phyloP scores from a whole-genome alignment of 2,329 filamentous ascomycete species.

The Penicillium digitatum region DNA sequence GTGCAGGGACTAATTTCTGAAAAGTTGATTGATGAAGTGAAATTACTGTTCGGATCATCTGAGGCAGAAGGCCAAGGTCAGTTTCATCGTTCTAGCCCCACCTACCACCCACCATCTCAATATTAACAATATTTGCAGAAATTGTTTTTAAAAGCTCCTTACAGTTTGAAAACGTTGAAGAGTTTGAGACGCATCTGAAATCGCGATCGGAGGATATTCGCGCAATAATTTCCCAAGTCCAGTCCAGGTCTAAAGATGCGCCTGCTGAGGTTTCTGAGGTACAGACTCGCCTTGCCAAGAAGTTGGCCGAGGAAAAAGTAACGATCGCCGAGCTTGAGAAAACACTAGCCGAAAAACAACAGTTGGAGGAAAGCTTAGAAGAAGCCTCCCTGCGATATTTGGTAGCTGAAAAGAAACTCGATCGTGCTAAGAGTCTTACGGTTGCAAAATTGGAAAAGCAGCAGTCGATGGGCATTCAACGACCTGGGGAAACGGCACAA shows the following conservation, averaged over 20 bases:
- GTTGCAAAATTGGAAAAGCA: slow-evolving; percentile 91
- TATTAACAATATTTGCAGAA: slow-evolving; percentile 16
- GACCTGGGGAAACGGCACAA: slow-evolving; percentile 46
- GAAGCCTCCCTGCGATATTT: slow-evolving; percentile 86
- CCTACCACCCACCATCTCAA: not conserved
- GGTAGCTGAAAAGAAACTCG: slow-evolving; percentile 90
- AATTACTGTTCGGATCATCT: slow-evolving; percentile 36
- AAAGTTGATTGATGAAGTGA: slow-evolving; percentile 48
- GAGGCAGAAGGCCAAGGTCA: slow-evolving; percentile 31
- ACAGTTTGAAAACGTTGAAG: slow-evolving; percentile 52
- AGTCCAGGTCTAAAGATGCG: slow-evolving; percentile 46
- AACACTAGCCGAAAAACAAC: slow-evolving; percentile 72
- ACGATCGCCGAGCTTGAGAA: slow-evolving; percentile 72
- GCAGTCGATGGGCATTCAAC: slow-evolving; percentile 65
- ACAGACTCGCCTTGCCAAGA: slow-evolving; percentile 68
- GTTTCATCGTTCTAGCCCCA: slow-evolving; percentile 4
- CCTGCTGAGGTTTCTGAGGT: slow-evolving; percentile 68
- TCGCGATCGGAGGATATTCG: slow-evolving; percentile 73
- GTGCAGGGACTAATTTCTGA: slow-evolving; percentile 14
- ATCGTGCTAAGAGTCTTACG: slow-evolving; percentile 80
- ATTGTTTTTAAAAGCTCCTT: slow-evolving; percentile 51
- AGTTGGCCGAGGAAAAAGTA: slow-evolving; percentile 79
- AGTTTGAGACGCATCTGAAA: slow-evolving; percentile 75
- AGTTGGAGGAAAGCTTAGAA: slow-evolving; percentile 80
- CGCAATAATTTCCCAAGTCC: slow-evolving; percentile 66